A percentile compares a stretch with the other conserved stretches of the same genome.
phyloP scores from a whole-genome alignment of 2,329 filamentous ascomycete species.

The Ascochyta fabae region DNA sequence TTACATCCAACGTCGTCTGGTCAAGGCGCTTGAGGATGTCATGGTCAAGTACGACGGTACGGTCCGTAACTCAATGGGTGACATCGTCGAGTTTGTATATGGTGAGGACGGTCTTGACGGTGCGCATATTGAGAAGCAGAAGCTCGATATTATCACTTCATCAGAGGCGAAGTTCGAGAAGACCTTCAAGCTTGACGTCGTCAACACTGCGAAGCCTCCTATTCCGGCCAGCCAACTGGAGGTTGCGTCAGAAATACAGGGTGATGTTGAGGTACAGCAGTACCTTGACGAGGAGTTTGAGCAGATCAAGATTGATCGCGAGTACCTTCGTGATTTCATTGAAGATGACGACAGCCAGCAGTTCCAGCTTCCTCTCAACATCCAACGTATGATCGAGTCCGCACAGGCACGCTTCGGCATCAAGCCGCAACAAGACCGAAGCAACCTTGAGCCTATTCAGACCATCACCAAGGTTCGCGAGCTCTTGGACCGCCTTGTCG shows the following conservation, averaged over 20 bases:
- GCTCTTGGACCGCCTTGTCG: constrained; percentile 76
- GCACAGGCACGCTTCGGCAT: constrained; percentile 91
- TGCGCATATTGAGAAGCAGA: constrained; percentile 90
- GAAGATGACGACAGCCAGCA: constrained; percentile 78
- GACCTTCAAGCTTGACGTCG: constrained; percentile 85
- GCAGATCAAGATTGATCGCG: constrained; percentile 74
- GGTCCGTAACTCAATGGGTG: constrained; percentile 93
- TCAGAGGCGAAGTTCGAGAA: constrained; percentile 79
- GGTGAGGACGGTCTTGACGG: constrained; percentile 97
- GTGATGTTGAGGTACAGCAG: constrained; percentile 85
- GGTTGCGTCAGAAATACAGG: constrained; percentile 83
- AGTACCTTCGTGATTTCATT: constrained; percentile 70
- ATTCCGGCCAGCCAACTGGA: constrained; percentile 77
- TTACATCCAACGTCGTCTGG: constrained; percentile 97
- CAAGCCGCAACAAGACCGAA: constrained; percentile 76
- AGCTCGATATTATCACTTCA: constrained; percentile 83
- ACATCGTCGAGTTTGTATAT: constrained; percentile 96
- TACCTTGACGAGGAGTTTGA: constrained; percentile 91
- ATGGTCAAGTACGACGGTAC: constrained; percentile 98
- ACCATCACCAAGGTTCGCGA: constrained; percentile 80
- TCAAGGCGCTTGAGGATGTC: constrained; percentile 97
- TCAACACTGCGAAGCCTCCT: constrained; percentile 70
- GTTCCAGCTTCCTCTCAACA: constrained; percentile 92
- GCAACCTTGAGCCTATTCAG: constrained; percentile 86
- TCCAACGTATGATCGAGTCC: constrained; percentile 87